Base-by-base conservation (phyloP, 768 basidiomycete genomes). In the Boletus patriciae region DNA sequence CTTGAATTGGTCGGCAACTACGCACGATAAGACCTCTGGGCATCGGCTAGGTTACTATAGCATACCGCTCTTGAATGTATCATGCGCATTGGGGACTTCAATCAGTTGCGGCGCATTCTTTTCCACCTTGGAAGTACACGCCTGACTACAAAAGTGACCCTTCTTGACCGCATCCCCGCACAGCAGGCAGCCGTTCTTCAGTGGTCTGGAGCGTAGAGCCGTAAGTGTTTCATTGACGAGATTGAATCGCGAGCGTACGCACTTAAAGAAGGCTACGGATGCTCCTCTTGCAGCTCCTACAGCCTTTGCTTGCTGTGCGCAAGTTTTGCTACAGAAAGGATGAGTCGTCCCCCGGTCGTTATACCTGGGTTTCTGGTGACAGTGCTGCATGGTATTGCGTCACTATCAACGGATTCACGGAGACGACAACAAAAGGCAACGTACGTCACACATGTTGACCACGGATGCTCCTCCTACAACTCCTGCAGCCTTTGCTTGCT, bases 1-100 rank as follows among this genome's bases (percentile, higher is more conserved):
- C 62, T 82, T 85, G 74, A 88, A 88, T 62, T 88, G 87, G 62
- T 84, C 83, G 23, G 78, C 73, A 31, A 86, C 86, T 87, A 40
- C 9, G 38, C n/a, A 12, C 48, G 18, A 31, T 63, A 50, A 62
- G 59, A 46, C 7, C 16, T 41, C 21, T 29, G 33, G 10, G 19
- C 15, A 23, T 21, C 27, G 18, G 7, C 19, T 6, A n/a, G 37
- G 41, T 40, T 29, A 52, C 50, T 23, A 45, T 36, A 19, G 70
- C 80, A 27, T 62, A 87, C 86, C 86, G 54, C 80, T 86, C 67
- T 77, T 82, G 73, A 88, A 88, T 0, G 84, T 87, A 23, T 76
- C 76, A 66, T 88, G 85, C 11, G 76, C 78, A 25, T 68, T 69
- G 27, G 82, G 85, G 16, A 88, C 81, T 58, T 87, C 86, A 4